Base-by-base conservation (phyloP, 306 rosid species). In the Calophaca sinica region DNA sequence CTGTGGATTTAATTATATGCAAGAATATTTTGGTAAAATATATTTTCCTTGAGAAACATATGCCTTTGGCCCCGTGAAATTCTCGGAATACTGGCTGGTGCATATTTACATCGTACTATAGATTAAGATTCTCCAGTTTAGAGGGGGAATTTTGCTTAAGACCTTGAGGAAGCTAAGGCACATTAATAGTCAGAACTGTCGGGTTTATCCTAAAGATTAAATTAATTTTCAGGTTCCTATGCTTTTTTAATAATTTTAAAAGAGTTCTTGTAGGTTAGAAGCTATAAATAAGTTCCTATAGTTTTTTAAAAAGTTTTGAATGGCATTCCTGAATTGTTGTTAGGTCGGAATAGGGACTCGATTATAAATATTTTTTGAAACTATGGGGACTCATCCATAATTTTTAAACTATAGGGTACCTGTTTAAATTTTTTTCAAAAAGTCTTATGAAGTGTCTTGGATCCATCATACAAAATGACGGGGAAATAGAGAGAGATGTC, bases 91-190 rank as follows among this genome's bases (percentile, higher is more conserved):
- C n/a, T 64, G 28, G 68, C 29, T 29, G 64, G 73, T 75, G 48
- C 44, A 29, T 63, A 8, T 53, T 52, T 60, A 49, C 31, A 31
- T 28, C 4, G 33, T 60, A 20, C 14, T 51, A 26, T 7, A 60
- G 1, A 31, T 49, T 39, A n/a, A 49, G 63, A 36, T 26, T 55
- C 54, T 20, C 32, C 15, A 6, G 20, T 15, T 41, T 9, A 20
- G 55, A 49, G 33, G 12, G 39, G 39, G 26, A 11, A 4, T 67
- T 66, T 8, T 7, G 9, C 75, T 20, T 20, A 20, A 20, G 26
- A 49, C 41, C 41, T 46, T 20, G 44, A 58, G 66, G 44, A 13
- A 49, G 2, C 52, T 74, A 38, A 42, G 82, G 41, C 48, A 60
- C 70, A 36, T 26, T n/a, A 54, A 39, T 58, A 31, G 7, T 6